Evolutionary conservation across 306 rosid species (phyloP).

Genomic region (Malus fusca): DNA sequence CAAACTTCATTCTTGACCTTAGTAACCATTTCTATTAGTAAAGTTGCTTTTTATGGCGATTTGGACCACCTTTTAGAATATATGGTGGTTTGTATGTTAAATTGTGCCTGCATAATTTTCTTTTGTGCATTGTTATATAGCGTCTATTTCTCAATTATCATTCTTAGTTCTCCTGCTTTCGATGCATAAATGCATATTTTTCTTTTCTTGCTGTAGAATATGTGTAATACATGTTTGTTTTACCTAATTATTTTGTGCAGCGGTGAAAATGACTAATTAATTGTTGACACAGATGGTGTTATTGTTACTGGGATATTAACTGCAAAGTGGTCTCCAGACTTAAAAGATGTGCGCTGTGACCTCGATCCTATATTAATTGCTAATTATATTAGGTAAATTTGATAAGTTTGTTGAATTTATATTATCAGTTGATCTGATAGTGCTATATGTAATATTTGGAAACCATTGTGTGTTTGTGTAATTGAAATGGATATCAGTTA

Average conservation of each 20-base stretch:
- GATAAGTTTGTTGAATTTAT: neutral
- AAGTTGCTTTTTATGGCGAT: neutral
- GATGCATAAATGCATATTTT: neutral
- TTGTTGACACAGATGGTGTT: slow-evolving; percentile 54
- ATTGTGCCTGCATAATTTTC: neutral
- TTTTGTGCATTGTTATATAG: neutral
- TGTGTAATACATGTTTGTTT: no score
- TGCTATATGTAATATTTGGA: neutral
- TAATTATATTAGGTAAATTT: slow-evolving; percentile 62
- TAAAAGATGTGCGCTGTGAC: slow-evolving; percentile 91
- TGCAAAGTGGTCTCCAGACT: slow-evolving; percentile 92
- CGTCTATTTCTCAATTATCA: neutral
- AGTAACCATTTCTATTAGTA: neutral
- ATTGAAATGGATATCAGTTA: neutral
- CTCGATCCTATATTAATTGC: slow-evolving; percentile 87
- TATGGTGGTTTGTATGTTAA: neutral
- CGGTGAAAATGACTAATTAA: neutral
- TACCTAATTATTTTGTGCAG: neutral
- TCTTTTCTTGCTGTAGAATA: neutral
- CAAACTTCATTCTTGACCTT: neutral
- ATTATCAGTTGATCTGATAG: neutral
- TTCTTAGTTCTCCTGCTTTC: neutral
- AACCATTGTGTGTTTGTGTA: neutral
- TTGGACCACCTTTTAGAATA: neutral
- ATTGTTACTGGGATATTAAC: slow-evolving; percentile 81